Base-by-base conservation (phyloP, 108 stramenopile species). In the Cyclotella atomus region DNA sequence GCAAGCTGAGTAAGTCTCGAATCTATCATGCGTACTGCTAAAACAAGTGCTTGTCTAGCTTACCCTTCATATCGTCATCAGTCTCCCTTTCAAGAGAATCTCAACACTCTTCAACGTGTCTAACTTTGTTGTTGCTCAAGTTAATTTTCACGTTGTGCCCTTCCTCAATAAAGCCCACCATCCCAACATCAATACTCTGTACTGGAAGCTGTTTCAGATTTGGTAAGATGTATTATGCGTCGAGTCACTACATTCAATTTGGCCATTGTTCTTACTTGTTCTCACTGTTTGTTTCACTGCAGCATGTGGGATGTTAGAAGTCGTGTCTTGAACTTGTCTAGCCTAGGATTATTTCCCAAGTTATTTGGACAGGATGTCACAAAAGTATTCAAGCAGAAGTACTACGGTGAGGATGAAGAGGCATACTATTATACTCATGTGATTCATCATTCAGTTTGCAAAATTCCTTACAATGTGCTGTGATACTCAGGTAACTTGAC, bases 331-430 rank as follows among this genome's bases (percentile, higher is more conserved):
- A 91, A 91, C 54, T 67, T 97, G 19, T 84, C 88, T 47, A 78
- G 84, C 28, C 66, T 97, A 9, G 97, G 97, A 0, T 77, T 97
- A n/a, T 90, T 97, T 61, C 97, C 97, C 20, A 74, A 72, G 47
- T 62, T 97, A 10, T 97, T 95, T 70, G 97, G 97, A n/a, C 91
- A 97, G 62, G 94, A 96, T 65, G 82, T 97, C 2, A 88, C 83
- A 23, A 95, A 95, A 72, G 85, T 97, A 33, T 97, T 97, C 81
- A 89, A 90, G 68, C 97, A 97, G 56, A 97, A 92, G 59, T 97
- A 97, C 71, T 90, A 95, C 54, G 97, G 96, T 24, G 83, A 95
- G 68, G 55, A 79, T n/a, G n/a, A n/a, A n/a, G n/a, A n/a, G n/a
- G n/a, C n/a, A n/a, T n/a, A n/a, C n/a, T n/a, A n/a, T n/a, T n/a